Evolutionary conservation across 441 rosid species (phyloP).

Genomic region (Jatropha multifida): DNA sequence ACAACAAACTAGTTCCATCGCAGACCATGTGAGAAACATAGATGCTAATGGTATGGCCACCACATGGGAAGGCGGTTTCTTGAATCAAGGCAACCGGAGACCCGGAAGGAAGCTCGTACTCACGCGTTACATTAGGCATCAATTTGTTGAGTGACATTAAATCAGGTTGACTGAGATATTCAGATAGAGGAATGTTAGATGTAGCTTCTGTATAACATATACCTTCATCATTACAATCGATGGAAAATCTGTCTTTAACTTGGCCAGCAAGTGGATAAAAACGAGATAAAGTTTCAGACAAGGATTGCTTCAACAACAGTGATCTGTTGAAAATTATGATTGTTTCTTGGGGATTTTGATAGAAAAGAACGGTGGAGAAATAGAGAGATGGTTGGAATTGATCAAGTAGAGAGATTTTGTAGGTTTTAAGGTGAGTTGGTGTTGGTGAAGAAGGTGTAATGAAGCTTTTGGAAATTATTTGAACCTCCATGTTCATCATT

Average conservation of each 20-base stretch:
- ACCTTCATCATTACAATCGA: too few relatives aligned
- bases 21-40: not conserved
- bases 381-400: slow-evolving; percentile 20
- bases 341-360: not conserved
- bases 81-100: not conserved
- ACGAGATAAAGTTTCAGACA: slow-evolving; percentile 24
- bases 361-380: slow-evolving; percentile 4
- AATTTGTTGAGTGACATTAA: not conserved
- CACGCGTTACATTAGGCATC: not conserved
- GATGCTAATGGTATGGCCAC: not conserved
- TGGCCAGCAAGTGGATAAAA: slow-evolving; percentile 24
- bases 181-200: too few relatives aligned
- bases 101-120: not conserved
- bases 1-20: not conserved
- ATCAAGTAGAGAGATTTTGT: slow-evolving; percentile 28
- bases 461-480: slow-evolving; percentile 16
- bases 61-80: not conserved
- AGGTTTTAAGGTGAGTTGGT: slow-evolving; percentile 16
- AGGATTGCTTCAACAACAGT: slow-evolving; percentile 21
- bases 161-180: not conserved
- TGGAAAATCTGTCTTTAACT: too few relatives aligned
- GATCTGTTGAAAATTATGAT: not conserved
- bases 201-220: too few relatives aligned
- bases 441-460: slow-evolving; percentile 27
- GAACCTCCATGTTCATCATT: slow-evolving; percentile 5